phyloP scores from a whole-genome alignment of 2,329 filamentous ascomycete species.

The Orbilia quercus region DNA sequence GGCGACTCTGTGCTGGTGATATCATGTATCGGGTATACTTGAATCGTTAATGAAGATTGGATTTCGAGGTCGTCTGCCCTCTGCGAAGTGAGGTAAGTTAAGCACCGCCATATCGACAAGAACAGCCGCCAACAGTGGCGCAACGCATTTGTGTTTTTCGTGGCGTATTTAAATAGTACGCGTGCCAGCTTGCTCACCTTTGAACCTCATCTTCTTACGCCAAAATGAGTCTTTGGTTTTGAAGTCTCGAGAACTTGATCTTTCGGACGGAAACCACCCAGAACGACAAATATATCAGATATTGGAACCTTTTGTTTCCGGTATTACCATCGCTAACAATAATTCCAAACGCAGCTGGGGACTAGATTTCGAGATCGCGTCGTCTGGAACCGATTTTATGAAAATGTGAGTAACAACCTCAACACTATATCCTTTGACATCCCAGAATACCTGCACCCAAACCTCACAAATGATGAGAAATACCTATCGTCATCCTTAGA shows the following conservation, averaged over 20 bases:
- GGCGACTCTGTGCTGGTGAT: background rate
- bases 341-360: no score
- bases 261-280: background rate
- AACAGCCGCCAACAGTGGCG: constrained; percentile 35
- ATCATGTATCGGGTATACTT: background rate
- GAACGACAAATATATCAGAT: background rate
- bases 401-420: background rate
- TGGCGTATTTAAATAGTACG: constrained; percentile 14
- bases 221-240: no score
- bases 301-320: no score
- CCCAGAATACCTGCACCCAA: background rate
- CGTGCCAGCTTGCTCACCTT: background rate
- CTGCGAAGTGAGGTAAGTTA: constrained; percentile 22
- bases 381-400: no score
- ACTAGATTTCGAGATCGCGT: no score
- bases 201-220: no score
- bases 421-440: background rate
- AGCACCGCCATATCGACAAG: constrained; percentile 23
- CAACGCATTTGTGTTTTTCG: constrained; percentile 28
- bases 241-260: background rate
- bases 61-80: constrained; percentile 1
- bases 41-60: background rate
- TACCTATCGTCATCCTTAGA: constrained; percentile 56
- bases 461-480: constrained; percentile 48
- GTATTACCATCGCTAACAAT: no score